Conservation (phyloP, 192 early-diverging fungal genomes). For the Mortierella claussenii region DNA sequence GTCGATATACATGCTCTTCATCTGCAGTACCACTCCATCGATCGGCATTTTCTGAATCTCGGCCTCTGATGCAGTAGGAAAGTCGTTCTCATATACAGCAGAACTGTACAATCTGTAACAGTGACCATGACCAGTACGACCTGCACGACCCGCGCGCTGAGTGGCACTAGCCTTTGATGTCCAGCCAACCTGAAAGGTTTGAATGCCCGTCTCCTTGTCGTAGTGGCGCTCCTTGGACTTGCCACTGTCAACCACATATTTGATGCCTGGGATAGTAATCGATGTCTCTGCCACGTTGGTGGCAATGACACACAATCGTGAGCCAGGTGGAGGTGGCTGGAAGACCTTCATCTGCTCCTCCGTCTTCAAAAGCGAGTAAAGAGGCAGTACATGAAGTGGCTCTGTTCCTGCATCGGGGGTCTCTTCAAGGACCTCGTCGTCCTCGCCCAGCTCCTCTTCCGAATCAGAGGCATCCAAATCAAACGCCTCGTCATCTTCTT, state of each 20-base stretch:
- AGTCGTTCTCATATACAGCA: conserved; percentile 93
- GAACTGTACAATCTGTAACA: conserved; percentile 96
- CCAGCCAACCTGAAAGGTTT: conserved; percentile 92
- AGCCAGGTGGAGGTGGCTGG: conserved; percentile 85
- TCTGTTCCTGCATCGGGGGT: conserved; percentile 47
- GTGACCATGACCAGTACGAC: conserved; percentile 95
- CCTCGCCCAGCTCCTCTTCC: conserved; percentile 26
- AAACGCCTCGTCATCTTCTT: conserved; percentile 63
- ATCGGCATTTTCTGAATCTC: conserved; percentile 96
- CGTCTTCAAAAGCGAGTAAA: conserved; percentile 96
- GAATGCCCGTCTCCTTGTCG: conserved; percentile 87
- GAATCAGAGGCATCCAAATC: conserved; percentile 57
- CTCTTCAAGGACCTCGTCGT: conserved; percentile 48
- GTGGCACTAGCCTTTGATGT: conserved; percentile 93
- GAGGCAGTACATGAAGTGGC: conserved; percentile 93
- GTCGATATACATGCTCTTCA: conserved; percentile 98
- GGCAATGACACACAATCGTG: conserved; percentile 92
- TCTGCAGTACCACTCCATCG: conserved; percentile 94
- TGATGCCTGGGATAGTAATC: conserved; percentile 94
- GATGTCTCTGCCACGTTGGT: conserved; percentile 99
- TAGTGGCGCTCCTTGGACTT: conserved; percentile 92
- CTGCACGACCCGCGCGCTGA: conserved; percentile 97
- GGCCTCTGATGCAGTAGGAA: conserved; percentile 84
- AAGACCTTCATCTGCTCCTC: conserved; percentile 94
- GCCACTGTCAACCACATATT: conserved; percentile 95